phyloP scores from a whole-genome alignment of 2,329 filamentous ascomycete genomes.

The Aaosphaeria pasadenensis region DNA sequence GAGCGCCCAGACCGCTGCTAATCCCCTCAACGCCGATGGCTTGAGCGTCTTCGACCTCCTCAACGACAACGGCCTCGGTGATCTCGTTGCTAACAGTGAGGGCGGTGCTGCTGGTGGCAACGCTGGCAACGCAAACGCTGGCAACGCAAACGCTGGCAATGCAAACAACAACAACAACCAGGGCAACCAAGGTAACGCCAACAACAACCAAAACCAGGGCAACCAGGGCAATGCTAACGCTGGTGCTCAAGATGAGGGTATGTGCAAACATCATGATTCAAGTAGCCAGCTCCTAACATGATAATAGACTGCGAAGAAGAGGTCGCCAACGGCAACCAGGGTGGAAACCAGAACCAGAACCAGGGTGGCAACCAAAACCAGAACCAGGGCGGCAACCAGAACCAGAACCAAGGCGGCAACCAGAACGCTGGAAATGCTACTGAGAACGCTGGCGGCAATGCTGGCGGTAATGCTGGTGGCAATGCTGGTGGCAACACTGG shows the following conservation, averaged over 20 bases:
- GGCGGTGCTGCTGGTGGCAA: conserved; percentile 34
- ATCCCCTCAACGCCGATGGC: conserved; percentile 59
- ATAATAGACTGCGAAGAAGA: conserved; percentile 4
- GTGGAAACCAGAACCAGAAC: conserved; percentile 15
- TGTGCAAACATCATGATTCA: not conserved
- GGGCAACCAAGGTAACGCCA: conserved; percentile 9
- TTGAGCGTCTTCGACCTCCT: conserved; percentile 65
- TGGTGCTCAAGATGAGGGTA: not conserved
- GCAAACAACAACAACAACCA: conserved; percentile 4
- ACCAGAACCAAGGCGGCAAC: conserved; percentile 1
- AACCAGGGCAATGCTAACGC: conserved; percentile 9
- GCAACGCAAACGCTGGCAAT: conserved; percentile 3
- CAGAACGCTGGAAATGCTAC: conserved; percentile 6
- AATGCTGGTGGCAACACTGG: conserved; percentile 10
- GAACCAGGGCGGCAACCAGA: conserved; percentile 2
- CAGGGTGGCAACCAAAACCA: not conserved
- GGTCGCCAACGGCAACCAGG: conserved; percentile 12
- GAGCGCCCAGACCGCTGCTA: conserved; percentile 50
- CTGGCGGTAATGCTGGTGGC: conserved; percentile 5
- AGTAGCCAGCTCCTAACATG: conserved; percentile 7
- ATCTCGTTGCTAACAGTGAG: conserved; percentile 51
- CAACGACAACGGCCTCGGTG: conserved; percentile 59
- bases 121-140: conserved; percentile 10
- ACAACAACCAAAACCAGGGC: conserved; percentile 12
- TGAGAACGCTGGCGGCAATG: not conserved